Base-by-base conservation (phyloP, 2,329 filamentous ascomycete genomes). In the Fusarium fujikuroi region DNA sequence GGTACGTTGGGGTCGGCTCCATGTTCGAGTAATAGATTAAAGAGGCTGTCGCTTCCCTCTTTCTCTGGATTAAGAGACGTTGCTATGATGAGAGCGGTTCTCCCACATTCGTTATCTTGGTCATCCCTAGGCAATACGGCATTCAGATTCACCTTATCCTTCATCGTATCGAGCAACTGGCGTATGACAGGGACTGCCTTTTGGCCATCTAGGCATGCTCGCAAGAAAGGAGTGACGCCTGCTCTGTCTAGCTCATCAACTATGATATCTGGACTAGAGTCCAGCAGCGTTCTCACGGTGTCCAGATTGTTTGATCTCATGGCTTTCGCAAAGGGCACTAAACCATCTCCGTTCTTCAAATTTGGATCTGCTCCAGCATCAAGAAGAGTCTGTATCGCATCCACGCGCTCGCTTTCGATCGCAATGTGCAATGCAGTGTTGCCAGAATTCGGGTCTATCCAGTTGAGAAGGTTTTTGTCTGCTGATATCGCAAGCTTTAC, bases 261-360 rank as follows among this genome's bases (percentile, higher is more conserved):
- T 0, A 44, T 19, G 10, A 44, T 3, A 14, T 19, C 16, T 9
- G 3, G 0, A 19, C 7, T 12, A 19, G 10, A 44, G 4, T 25
- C 42, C 10, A 44, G 10, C 1, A 44, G 10, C 0, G 3, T 25
- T 44, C 23, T 44, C 10, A 25, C 10, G 0, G 19, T 19, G 0
- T 25, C 23, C 4, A 19, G 10, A 1, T 25, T 19, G 4, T 44
- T 25, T 25, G 23, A 44, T 44, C 4, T 25, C 42, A 25, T 44
- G 4, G 42, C 23, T 44, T 19, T 44, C 4, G 7, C 10, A 14
- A 44, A 44, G 2, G 42, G 42, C 9, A 25, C 3, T 6, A 44
- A 9, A 16, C 42, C 23, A 44, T 25, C 23, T 14, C 42, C 23
- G 14, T 25, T 4, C 23, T 44, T 44, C 10, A 44, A 12, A 25